Conservation (phyloP, 805 yeast species). For the Metschnikowia drakensbergensis region DNA sequence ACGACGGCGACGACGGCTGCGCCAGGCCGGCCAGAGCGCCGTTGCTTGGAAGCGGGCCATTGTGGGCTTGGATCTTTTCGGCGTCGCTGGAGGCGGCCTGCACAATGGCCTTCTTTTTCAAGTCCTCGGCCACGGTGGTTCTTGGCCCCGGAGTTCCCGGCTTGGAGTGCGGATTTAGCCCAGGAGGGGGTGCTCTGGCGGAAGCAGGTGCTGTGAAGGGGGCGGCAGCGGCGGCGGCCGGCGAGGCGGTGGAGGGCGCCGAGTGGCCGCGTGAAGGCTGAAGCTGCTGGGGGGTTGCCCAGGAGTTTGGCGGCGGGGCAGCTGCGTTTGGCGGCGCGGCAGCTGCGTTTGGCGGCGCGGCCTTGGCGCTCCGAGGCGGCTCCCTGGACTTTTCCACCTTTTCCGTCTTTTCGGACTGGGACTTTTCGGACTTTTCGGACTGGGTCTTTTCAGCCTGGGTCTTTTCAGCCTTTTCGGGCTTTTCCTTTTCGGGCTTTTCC, state of each 20-base stretch:
- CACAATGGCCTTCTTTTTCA: constrained; percentile 17
- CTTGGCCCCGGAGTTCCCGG: constrained; percentile 14
- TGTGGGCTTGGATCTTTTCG: background rate
- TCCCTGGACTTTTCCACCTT: background rate
- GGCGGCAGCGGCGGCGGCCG: background rate
- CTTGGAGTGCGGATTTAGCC: constrained; percentile 14
- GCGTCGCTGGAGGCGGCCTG: constrained; percentile 2
- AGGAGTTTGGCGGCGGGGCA: background rate
- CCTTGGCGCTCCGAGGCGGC: too few species aligned
- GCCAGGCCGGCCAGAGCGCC: constrained; percentile 2
- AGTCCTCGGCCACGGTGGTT: constrained; percentile 15
- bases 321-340: too few species aligned
- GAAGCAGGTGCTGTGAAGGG: constrained; percentile 4
- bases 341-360: too few species aligned
- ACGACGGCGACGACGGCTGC: background rate
- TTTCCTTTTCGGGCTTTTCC: background rate
- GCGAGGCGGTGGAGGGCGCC: background rate
- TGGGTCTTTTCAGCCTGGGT: background rate
- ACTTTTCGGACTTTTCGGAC: background rate
- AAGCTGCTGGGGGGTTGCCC: background rate
- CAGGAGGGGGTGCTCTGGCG: constrained; percentile 19
- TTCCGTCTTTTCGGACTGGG: background rate
- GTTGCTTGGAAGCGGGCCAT: constrained; percentile 2
- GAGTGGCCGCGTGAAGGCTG: background rate
- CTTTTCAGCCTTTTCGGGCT: too few species aligned